These are phyloP conservation scores for Paramyrothecium sp. DNA, from an alignment of 2,329 filamentous ascomycete species.

Conservation along the genomic window DNA sequence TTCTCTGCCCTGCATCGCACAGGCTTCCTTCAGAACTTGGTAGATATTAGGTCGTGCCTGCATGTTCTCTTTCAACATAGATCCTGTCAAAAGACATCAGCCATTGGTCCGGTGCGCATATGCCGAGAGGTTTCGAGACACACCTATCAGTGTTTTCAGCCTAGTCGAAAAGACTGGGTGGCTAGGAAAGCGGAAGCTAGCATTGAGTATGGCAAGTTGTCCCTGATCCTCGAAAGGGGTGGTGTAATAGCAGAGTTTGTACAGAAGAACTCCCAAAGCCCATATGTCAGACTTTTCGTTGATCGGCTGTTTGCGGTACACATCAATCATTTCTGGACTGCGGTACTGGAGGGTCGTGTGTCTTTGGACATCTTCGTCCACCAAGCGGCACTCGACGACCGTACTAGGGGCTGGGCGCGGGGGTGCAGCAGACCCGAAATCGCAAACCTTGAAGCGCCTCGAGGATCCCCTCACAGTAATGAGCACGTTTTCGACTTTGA, in stretches of 20 bases:
- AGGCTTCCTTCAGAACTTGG: slow-evolving; percentile 83
- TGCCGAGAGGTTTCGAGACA: not conserved
- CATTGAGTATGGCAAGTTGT: slow-evolving; percentile 95
- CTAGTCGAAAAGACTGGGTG: slow-evolving; percentile 89
- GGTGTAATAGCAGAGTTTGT: slow-evolving; percentile 99
- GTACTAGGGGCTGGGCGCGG: slow-evolving; percentile 83
- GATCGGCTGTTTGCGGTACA: slow-evolving; percentile 93
- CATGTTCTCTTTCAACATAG: slow-evolving; percentile 86
- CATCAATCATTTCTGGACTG: slow-evolving; percentile 98
- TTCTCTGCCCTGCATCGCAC: slow-evolving; percentile 82
- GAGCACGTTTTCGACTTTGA: slow-evolving; percentile 97
- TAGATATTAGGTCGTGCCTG: slow-evolving; percentile 85
- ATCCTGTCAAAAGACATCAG: slow-evolving; percentile 53
- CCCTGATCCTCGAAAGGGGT: slow-evolving; percentile 98
- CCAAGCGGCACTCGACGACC: slow-evolving; percentile 82
- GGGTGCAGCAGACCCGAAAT: slow-evolving; percentile 89
- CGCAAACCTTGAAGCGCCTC: slow-evolving; percentile 89
- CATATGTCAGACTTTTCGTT: slow-evolving; percentile 99
- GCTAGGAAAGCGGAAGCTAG: slow-evolving; percentile 85
- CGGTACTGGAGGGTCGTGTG: slow-evolving; percentile 97
- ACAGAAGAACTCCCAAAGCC: slow-evolving; percentile 91
- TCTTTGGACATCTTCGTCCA: slow-evolving; percentile 95
- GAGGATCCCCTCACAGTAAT: slow-evolving; percentile 70
- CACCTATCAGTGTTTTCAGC: slow-evolving; percentile 86
- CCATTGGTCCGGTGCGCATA: not conserved